Evolutionary conservation across 148 eudicot species (phyloP).

Genomic region (Diospyros lotus): DNA sequence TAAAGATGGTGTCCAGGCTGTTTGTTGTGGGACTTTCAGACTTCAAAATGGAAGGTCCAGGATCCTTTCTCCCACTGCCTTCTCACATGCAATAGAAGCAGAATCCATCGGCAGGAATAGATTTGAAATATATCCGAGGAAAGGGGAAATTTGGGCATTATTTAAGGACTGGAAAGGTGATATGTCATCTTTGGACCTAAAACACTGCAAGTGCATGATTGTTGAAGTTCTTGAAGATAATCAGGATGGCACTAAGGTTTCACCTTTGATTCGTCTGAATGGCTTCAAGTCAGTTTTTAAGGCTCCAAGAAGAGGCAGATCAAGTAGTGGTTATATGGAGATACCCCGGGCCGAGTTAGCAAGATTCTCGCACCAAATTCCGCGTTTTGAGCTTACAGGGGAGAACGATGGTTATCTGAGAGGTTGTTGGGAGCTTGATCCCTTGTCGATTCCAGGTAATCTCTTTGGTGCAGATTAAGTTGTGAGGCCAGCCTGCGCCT

Average conservation of each 20-base stretch:
- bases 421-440: conserved; percentile 27
- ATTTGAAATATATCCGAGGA: conserved; percentile 20
- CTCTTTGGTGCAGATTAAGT: not conserved
- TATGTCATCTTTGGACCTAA: not conserved
- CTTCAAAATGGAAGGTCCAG: not conserved
- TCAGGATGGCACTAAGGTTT: conserved; percentile 3
- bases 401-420: conserved; percentile 13
- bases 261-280: conserved; percentile 9
- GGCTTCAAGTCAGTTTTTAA: conserved; percentile 25
- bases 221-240: conserved; percentile 18
- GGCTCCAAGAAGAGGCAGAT: conserved; percentile 16
- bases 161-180: conserved; percentile 15
- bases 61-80: conserved; percentile 2
- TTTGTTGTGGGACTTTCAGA: conserved; percentile 22
- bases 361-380: conserved; percentile 25
- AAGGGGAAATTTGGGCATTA: conserved; percentile 25
- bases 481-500: not conserved
- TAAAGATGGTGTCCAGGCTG: not conserved
- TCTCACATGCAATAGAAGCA: conserved; percentile 14
- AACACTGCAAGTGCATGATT: conserved; percentile 12
- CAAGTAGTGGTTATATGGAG: conserved; percentile 9
- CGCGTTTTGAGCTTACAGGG: conserved; percentile 13
- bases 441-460: conserved; percentile 18
- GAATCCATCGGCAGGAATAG: conserved; percentile 2
- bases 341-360: conserved; percentile 13